Percentiles rank a stretch among this genome's conserved stretches.
phyloP scores from a whole-genome alignment of 202 grass and related monocot species.

The Panicum hallii region DNA sequence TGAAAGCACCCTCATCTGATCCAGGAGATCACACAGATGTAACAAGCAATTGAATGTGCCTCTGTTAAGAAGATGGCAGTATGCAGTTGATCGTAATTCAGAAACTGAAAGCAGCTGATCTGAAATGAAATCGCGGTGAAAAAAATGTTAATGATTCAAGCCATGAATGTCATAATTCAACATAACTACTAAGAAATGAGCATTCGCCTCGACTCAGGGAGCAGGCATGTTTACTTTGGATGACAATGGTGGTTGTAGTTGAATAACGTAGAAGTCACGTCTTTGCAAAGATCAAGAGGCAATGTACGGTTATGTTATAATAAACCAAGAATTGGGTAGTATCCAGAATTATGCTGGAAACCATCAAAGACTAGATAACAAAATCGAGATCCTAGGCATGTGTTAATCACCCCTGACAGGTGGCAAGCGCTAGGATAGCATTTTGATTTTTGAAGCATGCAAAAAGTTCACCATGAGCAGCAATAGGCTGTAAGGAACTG shows the following conservation, averaged over 20 bases:
- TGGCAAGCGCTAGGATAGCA: background rate
- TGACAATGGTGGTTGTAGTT: background rate
- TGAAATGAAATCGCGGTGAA: background rate
- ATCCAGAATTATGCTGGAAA: background rate
- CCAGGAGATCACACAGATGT: background rate
- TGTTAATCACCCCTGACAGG: background rate
- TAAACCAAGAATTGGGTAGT: background rate
- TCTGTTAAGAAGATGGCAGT: background rate
- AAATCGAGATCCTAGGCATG: background rate
- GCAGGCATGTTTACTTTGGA: background rate
- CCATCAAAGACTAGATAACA: background rate
- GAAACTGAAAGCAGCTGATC: background rate
- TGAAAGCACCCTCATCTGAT: no score
- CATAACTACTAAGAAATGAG: background rate
- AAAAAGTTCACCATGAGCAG: background rate
- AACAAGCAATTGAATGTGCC: constrained; percentile 12
- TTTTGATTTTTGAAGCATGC: background rate
- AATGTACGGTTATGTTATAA: background rate
- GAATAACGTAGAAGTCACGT: background rate
- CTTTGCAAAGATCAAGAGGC: background rate
- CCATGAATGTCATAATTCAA: constrained; percentile 16
- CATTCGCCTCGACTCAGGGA: background rate
- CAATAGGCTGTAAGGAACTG: background rate
- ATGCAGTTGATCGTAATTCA: background rate
- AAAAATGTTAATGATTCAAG: constrained; percentile 19